These are phyloP conservation scores for Penicillium bovifimosum DNA, from an alignment of 495 filamentous ascomycete species.

Conservation along the genomic window DNA sequence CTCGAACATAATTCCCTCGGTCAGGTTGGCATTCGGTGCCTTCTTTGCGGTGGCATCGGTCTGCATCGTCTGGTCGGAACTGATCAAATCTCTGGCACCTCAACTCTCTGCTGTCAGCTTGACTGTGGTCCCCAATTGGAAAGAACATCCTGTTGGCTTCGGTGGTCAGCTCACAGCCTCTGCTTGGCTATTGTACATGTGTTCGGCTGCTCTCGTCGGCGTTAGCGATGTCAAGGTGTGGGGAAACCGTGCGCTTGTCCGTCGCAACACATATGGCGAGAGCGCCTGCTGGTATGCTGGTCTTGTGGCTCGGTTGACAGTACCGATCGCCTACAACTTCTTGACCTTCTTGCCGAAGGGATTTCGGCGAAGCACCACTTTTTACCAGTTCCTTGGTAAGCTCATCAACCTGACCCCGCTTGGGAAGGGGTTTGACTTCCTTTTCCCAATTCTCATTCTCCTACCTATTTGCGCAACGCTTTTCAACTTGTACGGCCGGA, in stretches of 20 bases:
- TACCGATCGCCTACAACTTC: conserved; percentile 93
- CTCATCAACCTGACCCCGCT: conserved; percentile 81
- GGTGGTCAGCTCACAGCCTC: conserved; percentile 78
- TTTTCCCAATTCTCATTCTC: conserved; percentile 83
- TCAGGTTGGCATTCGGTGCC: conserved; percentile 54
- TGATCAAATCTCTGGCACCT: conserved; percentile 71
- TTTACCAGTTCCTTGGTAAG: conserved; percentile 79
- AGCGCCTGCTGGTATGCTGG: conserved; percentile 92
- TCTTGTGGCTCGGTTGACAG: conserved; percentile 82
- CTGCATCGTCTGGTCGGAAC: conserved; percentile 86
- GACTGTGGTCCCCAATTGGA: conserved; percentile 75
- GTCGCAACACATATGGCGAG: conserved; percentile 83
- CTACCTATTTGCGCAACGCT: conserved; percentile 75
- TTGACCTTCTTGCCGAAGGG: conserved; percentile 71
- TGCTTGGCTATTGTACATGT: conserved; percentile 93
- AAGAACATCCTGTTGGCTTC: conserved; percentile 67
- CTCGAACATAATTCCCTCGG: conserved; percentile 59
- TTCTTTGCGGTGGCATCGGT: conserved; percentile 68
- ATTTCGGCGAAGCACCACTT: conserved; percentile 66
- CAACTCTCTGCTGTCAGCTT: conserved; percentile 76
- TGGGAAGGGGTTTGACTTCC: conserved; percentile 76
- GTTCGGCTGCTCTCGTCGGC: conserved; percentile 72
- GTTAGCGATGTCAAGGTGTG: conserved; percentile 89
- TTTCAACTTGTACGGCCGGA: conserved; percentile 79
- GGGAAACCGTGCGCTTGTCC: conserved; percentile 87